Evolutionary conservation across 1,284 basidiomycete species (phyloP), one percentile per base, ranked within the genome.

Genomic region (Tilletia caries): DNA sequence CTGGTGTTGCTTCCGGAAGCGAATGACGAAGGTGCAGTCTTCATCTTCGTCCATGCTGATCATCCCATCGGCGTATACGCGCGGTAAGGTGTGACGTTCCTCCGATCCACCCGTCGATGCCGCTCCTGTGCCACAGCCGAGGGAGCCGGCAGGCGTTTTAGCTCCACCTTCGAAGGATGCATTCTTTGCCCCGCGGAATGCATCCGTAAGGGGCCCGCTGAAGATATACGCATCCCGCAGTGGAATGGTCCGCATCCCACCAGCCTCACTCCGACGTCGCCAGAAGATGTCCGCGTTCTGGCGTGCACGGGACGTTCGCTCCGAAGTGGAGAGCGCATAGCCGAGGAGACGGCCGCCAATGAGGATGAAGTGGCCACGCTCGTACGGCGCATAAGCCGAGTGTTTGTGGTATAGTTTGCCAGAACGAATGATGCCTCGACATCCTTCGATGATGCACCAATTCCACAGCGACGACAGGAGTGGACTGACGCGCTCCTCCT

Each of bases 401-500:
- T 70, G 75, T 73, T 90, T 88, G 82, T 88, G 87, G 78, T 88
- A 93, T 18, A 91, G 81, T 66, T 88, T 88, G 0, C 92, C 92
- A 5, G 87, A 86, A 76, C 88, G 89, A 44, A 89, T 82, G 67
- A 93, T 89, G 8, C 90, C 86, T 70, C 88, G 87, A 76, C 92
- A 94, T 6, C 88, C 88, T 50, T 90, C 87, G 71, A 93, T 79
- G 3, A 89, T 85, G 80, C 91, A 94, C 92, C 91, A 92, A 75
- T 90, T 90, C 85, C 91, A 92, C 66, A 92, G 83, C 8, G 86
- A 85, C 67, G 87, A 86, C 65, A 92, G 83, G 32, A 88, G 87
- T 2, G 88, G 87, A 44, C 89, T 84, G 10, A 87, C 85, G 52
- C 70, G 69, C 54, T 79, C 70, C 43, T 73, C 76, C 20, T 62